Conservation (phyloP, 2,329 filamentous ascomycete genomes). For the Verruconis gallopava region DNA sequence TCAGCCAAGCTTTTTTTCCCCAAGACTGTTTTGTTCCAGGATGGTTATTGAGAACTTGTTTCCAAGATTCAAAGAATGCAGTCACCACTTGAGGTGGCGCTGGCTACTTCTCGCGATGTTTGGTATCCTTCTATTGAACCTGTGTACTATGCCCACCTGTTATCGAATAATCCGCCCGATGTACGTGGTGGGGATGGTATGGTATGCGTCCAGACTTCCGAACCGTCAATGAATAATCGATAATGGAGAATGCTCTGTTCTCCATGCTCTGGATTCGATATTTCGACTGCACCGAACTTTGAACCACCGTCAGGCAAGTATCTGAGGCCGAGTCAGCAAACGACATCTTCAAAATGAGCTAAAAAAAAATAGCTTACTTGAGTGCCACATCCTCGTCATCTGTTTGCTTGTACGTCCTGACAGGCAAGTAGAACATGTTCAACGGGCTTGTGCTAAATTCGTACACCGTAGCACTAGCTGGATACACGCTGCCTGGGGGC, state of each 20-base stretch:
- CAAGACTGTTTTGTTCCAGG: too few relatives aligned
- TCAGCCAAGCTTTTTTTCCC: too few relatives aligned
- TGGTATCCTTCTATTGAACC: too few relatives aligned
- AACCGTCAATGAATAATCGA: slow-evolving; percentile 67
- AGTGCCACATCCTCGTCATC: slow-evolving; percentile 73
- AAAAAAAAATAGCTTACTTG: slow-evolving; percentile 45
- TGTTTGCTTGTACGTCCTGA: slow-evolving; percentile 69
- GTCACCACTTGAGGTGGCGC: too few relatives aligned
- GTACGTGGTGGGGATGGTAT: slow-evolving; percentile 5
- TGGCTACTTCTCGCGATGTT: too few relatives aligned
- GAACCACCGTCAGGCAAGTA: slow-evolving; percentile 76
- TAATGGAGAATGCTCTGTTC: slow-evolving; percentile 67
- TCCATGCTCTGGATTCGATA: slow-evolving; percentile 51
- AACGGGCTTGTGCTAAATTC: slow-evolving; percentile 88
- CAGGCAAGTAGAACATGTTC: slow-evolving; percentile 85
- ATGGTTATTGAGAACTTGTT: too few relatives aligned
- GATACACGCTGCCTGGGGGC: slow-evolving; percentile 45
- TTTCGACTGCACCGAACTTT: slow-evolving; percentile 76
- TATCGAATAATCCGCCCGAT: background rate
- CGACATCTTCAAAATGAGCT: too few relatives aligned
- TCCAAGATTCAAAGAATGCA: too few relatives aligned
- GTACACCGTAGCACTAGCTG: slow-evolving; percentile 45
- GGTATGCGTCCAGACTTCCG: slow-evolving; percentile 51
- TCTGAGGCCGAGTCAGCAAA: slow-evolving; percentile 25
- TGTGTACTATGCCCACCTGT: too few relatives aligned